Evolutionary conservation across 2,329 filamentous ascomycete species (phyloP).

Genomic region (Thielaviopsis punctulata): DNA sequence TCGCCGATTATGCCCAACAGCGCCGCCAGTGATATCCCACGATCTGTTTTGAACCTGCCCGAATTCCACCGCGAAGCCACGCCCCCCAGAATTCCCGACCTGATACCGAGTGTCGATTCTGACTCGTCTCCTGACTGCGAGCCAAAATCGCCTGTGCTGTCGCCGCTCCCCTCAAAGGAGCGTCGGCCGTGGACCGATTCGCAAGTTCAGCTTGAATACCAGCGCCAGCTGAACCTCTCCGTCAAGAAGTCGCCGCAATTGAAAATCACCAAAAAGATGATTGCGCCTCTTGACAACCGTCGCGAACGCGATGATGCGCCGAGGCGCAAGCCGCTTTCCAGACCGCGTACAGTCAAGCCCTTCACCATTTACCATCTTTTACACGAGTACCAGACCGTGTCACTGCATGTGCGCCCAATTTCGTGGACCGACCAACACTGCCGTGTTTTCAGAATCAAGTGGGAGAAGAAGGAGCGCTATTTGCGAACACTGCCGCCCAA

Average conservation of each 20-base stretch:
- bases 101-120: not conserved
- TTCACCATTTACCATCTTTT: slow-evolving; percentile 9
- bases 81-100: not conserved
- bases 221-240: not conserved
- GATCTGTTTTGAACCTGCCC: not conserved
- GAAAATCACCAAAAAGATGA: not conserved
- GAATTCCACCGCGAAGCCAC: not conserved
- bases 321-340: not conserved
- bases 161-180: not conserved
- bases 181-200: not conserved
- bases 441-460: slow-evolving; percentile 29
- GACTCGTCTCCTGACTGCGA: not conserved
- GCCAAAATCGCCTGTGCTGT: not conserved
- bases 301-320: not conserved
- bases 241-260: not conserved
- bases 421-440: slow-evolving; percentile 38
- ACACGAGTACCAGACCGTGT: slow-evolving; percentile 12
- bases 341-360: slow-evolving; percentile 2
- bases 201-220: not conserved
- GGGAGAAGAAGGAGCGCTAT: slow-evolving; percentile 23
- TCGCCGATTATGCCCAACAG: not conserved
- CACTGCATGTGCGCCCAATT: slow-evolving; percentile 35
- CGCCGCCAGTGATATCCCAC: not conserved
- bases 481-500: not conserved
- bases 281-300: not conserved